Base-by-base conservation (phyloP, 2,329 filamentous ascomycete genomes). In the Alternaria brassicae region DNA sequence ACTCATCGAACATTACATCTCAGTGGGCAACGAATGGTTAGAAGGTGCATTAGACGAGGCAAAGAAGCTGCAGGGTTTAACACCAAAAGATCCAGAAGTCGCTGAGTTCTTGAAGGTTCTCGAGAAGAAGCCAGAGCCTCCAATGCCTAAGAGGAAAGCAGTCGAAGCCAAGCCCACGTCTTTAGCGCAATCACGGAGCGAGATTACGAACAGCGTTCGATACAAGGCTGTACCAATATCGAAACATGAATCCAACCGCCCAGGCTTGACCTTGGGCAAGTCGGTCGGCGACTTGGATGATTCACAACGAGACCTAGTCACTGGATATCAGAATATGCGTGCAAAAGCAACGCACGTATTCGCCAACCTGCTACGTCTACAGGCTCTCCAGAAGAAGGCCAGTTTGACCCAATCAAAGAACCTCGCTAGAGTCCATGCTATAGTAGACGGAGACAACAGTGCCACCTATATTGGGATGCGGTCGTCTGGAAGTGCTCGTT, bases 1-100 rank as follows among this genome's bases (percentile, higher is more conserved):
- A 5, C 69, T 77, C 3, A 59, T 71, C 3, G 71, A 76, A 51
- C 74, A 76, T 28, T 76, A 75, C 56, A 70, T 76, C 10, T 63
- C 70, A 3, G 59, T 72, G 8, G 72, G 73, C 23, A 40, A 55
- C 25, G 23, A 37, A 21, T 76, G 74, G 74, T 61, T 75, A 8
- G 72, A 76, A n/a, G 72, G 73, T 27, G 74, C 74, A 8, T 61
- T 60, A 8, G 73, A 77, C 17, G 67, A 71, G 28, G 63, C 69
- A 13, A 70, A 68, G 19, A 69, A 72, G 28, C 63, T 77, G 45
- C 70, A 67, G 56, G 61, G 27, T 15, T 39, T 69, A 13, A 58
- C 56, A 30, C 72, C 72, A 9, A 37, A 37, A 13, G 72, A 76
- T 54, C 2, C 48, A 4, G 74, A 77, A 17, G 69, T 76, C n/a